Evolutionary conservation across 306 rosid species (phyloP).

Genomic region (Cicer arietinum): DNA sequence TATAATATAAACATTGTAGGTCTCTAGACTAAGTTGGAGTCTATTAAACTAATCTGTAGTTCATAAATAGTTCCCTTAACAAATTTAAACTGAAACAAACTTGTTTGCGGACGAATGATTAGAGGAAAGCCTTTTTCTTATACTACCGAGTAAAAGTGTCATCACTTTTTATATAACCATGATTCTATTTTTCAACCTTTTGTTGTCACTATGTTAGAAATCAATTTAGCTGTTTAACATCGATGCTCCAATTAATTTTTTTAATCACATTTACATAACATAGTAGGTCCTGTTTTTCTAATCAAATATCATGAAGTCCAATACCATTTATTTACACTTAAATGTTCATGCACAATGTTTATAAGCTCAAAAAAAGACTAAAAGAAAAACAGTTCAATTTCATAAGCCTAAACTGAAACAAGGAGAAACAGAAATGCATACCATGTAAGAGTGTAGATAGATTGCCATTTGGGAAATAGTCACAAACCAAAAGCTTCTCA

Average conservation of each 20-base stretch:
- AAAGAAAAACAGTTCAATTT: not conserved
- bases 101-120: too few relatives aligned
- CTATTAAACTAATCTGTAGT: too few relatives aligned
- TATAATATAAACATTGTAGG: too few relatives aligned
- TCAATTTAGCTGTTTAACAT: not conserved
- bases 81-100: too few relatives aligned
- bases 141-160: too few relatives aligned
- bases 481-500: conserved; percentile 87
- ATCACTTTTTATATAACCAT: not conserved
- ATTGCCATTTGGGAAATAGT: conserved; percentile 71
- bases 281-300: not conserved
- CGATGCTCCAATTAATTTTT: not conserved
- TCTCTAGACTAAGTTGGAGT: too few relatives aligned
- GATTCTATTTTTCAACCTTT: conserved; percentile 16
- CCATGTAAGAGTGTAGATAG: conserved; percentile 76
- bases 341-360: conserved; percentile 14
- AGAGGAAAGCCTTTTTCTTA: too few relatives aligned
- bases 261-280: not conserved
- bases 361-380: conserved; percentile 18
- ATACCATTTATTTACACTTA: not conserved
- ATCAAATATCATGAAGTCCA: conserved; percentile 21
- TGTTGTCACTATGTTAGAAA: not conserved
- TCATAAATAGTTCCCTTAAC: too few relatives aligned
- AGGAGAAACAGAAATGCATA: conserved; percentile 47
- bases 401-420: not conserved